Conservation (phyloP, 192 early-diverging fungal genomes). For the Coemansia javaensis region DNA sequence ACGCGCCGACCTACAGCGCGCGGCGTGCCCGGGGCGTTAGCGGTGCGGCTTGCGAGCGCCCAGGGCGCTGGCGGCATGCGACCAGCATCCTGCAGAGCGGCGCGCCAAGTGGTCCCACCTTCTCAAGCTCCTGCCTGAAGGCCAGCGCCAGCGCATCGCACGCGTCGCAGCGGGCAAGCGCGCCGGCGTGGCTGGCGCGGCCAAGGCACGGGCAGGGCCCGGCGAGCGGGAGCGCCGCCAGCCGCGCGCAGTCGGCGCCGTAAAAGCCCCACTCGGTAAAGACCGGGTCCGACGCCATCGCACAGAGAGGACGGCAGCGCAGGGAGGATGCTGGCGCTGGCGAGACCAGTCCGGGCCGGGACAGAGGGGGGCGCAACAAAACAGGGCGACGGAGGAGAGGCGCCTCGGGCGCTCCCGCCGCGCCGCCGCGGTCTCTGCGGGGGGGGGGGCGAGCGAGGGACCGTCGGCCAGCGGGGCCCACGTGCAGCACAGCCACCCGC, state of each 20-base stretch:
- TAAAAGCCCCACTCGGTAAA: conserved; percentile 48
- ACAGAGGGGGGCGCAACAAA: too few relatives aligned
- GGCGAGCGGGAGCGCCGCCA: conserved; percentile 11
- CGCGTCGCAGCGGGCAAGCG: conserved; percentile 1
- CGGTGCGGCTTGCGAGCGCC: too few relatives aligned
- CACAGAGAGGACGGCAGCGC: conserved; percentile 1
- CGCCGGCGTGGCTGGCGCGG: background rate
- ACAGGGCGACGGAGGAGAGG: too few relatives aligned
- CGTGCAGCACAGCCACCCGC: background rate
- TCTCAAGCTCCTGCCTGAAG: conserved; percentile 25
- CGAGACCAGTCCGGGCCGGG: background rate
- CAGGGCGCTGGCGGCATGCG: too few relatives aligned
- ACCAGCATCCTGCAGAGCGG: too few relatives aligned
- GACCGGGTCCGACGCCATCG: conserved; percentile 29
- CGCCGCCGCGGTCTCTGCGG: too few relatives aligned
- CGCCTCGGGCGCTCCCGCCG: too few relatives aligned
- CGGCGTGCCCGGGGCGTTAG: too few relatives aligned
- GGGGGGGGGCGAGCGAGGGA: background rate
- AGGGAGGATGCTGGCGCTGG: background rate
- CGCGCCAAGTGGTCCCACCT: conserved; percentile 22
- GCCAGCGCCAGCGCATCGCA: conserved; percentile 24
- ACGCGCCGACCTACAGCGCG: conserved; percentile 22
- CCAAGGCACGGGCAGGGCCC: conserved; percentile 7
- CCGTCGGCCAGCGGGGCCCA: background rate
- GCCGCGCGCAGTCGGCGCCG: conserved; percentile 24